Evolutionary conservation across 148 eudicot genomes (phyloP).

Genomic region (Camellia japonica): DNA sequence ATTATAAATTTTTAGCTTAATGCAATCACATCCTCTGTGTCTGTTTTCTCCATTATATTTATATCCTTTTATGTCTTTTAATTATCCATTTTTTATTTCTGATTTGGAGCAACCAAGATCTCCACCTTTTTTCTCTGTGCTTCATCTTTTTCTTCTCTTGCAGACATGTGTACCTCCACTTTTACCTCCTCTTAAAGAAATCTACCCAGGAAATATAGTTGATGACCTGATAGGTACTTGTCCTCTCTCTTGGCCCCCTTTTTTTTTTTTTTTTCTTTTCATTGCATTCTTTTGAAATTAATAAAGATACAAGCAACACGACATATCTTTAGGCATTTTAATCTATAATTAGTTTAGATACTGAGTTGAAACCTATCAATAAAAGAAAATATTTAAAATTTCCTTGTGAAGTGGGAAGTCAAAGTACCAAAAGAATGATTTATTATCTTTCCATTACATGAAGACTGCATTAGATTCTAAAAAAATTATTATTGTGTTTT

Average conservation of each 20-base stretch:
- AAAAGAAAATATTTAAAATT: neutral
- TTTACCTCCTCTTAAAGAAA: conserved; percentile 83
- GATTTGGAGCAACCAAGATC: neutral
- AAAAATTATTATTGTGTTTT: neutral
- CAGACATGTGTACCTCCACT: conserved; percentile 92
- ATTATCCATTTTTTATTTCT: neutral
- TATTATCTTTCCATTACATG: neutral
- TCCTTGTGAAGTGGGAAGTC: neutral
- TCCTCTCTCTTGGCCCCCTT: neutral
- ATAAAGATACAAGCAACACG: neutral
- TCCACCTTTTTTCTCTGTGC: neutral
- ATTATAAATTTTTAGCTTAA: neutral
- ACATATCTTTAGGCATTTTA: neutral
- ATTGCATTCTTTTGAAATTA: neutral
- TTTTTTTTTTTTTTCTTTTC: neutral
- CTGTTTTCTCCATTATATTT: neutral
- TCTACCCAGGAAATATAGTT: conserved; percentile 82
- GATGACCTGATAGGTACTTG: conserved; percentile 77
- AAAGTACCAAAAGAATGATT: neutral
- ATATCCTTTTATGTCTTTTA: neutral
- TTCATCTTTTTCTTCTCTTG: conserved; percentile 23
- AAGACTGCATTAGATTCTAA: neutral
- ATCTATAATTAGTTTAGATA: neutral
- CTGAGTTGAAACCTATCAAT: neutral
- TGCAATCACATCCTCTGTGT: neutral